These are phyloP conservation scores for Hericium erinaceus DNA, from an alignment of 768 basidiomycete genomes.

Conservation along the genomic window DNA sequence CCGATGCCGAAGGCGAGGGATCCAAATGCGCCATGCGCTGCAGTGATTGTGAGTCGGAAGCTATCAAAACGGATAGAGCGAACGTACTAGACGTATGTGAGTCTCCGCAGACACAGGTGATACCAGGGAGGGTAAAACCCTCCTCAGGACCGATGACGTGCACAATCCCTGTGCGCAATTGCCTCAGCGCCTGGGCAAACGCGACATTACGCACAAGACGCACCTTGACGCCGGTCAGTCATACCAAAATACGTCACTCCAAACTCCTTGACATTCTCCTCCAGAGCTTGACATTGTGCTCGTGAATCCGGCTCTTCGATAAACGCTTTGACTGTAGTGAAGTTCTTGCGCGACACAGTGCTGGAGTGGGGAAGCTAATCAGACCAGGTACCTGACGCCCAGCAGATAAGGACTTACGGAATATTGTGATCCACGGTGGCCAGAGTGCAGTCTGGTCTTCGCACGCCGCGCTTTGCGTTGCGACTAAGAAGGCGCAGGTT, in stretches of 20 bases:
- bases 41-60: background rate
- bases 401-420: constrained; percentile 24
- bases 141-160: constrained; percentile 63
- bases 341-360: constrained; percentile 41
- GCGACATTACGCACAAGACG: constrained; percentile 5
- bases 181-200: background rate
- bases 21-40: constrained; percentile 58
- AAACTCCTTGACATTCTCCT: constrained; percentile 59
- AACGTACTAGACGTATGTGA: constrained; percentile 53
- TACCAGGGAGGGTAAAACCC: constrained; percentile 48
- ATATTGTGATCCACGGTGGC: constrained; percentile 55
- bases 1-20: constrained; percentile 62
- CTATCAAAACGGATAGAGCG: background rate
- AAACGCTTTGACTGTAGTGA: constrained; percentile 38
- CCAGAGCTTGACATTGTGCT: constrained; percentile 47
- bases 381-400: background rate
- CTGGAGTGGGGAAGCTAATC: constrained; percentile 17
- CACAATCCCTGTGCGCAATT: constrained; percentile 31
- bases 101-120: constrained; percentile 51
- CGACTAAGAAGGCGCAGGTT: constrained; percentile 20
- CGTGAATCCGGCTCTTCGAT: constrained; percentile 50
- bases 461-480: constrained; percentile 44
- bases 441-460: constrained; percentile 55
- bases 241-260: constrained; percentile 61
- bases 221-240: constrained; percentile 55